Percentiles rank a stretch among this genome's conserved stretches.
phyloP scores from a whole-genome alignment of 2,329 filamentous ascomycete species.

The Apiospora arundinis region DNA sequence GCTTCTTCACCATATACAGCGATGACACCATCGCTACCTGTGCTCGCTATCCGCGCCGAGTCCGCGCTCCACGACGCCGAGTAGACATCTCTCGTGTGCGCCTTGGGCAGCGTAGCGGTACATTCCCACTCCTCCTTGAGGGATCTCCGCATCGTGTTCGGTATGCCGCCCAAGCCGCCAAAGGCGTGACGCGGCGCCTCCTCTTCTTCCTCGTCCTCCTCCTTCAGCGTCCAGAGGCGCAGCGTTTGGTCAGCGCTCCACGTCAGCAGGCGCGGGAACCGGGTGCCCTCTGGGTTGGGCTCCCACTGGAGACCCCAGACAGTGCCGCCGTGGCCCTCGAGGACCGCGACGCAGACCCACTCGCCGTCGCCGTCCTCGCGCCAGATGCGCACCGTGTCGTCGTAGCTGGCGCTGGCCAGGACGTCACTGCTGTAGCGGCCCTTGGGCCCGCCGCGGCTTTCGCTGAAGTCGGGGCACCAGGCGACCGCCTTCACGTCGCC shows the following conservation, averaged over 20 bases:
- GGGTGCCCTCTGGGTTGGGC: conserved; percentile 47
- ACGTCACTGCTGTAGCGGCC: conserved; percentile 68
- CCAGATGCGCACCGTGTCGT: conserved; percentile 89
- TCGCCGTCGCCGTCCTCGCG: conserved; percentile 87
- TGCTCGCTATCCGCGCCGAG: conserved; percentile 82
- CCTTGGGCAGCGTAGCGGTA: conserved; percentile 74
- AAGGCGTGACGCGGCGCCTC: conserved; percentile 40
- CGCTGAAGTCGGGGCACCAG: conserved; percentile 77
- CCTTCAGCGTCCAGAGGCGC: conserved; percentile 76
- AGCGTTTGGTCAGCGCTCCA: conserved; percentile 85
- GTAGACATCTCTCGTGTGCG: conserved; percentile 84
- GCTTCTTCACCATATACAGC: conserved; percentile 71
- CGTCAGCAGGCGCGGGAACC: conserved; percentile 73
- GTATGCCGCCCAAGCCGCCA: conserved; percentile 65
- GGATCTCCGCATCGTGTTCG: conserved; percentile 85
- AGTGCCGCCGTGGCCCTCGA: conserved; percentile 82
- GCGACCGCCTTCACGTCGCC: conserved; percentile 93
- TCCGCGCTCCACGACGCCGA: conserved; percentile 81
- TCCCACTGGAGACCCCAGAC: conserved; percentile 89
- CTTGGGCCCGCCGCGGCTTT: conserved; percentile 47
- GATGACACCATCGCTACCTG: conserved; percentile 84
- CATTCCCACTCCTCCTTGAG: conserved; percentile 85
- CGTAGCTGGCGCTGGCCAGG: conserved; percentile 90
- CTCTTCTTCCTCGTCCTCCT: conserved; percentile 51
- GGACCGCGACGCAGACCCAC: conserved; percentile 86